Evolutionary conservation across 2,329 filamentous ascomycete genomes (phyloP).

Genomic region (Drechmeria coniospora): DNA sequence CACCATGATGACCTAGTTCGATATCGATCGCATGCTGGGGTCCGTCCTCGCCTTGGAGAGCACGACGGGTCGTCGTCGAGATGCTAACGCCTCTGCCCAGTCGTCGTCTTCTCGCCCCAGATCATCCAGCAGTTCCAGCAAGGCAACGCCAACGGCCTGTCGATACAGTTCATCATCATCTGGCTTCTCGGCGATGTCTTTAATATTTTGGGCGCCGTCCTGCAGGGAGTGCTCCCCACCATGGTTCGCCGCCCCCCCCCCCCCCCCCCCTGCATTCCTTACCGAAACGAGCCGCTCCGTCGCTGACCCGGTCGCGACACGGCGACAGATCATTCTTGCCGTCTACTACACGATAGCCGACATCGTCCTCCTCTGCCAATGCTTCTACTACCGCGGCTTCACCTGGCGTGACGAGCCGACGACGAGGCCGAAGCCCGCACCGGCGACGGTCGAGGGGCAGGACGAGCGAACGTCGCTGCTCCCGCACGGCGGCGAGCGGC

Average conservation of each 20-base stretch:
- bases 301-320: not conserved
- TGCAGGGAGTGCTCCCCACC: conserved; percentile 84
- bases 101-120: conserved; percentile 93
- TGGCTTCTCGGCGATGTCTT: conserved; percentile 94
- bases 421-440: conserved; percentile 23
- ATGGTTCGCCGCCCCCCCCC: conserved; percentile 41
- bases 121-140: conserved; percentile 90
- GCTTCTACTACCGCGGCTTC: conserved; percentile 91
- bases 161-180: conserved; percentile 78
- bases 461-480: conserved; percentile 40
- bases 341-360: conserved; percentile 90
- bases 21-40: conserved; percentile 92
- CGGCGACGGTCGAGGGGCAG: conserved; percentile 19
- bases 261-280: not conserved
- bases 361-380: conserved; percentile 73
- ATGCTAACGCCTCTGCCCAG: conserved; percentile 18
- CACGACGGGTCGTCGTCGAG: not conserved
- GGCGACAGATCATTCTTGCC: conserved; percentile 59
- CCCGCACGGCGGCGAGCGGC: conserved; percentile 22
- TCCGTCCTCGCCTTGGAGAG: conserved; percentile 8
- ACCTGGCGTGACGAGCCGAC: conserved; percentile 42
- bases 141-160: conserved; percentile 72
- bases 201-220: conserved; percentile 83
- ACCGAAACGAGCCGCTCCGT: not conserved
- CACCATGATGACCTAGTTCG: conserved; percentile 37